Conservation (phyloP, 306 rosid species). For the Cucumis sativus region DNA sequence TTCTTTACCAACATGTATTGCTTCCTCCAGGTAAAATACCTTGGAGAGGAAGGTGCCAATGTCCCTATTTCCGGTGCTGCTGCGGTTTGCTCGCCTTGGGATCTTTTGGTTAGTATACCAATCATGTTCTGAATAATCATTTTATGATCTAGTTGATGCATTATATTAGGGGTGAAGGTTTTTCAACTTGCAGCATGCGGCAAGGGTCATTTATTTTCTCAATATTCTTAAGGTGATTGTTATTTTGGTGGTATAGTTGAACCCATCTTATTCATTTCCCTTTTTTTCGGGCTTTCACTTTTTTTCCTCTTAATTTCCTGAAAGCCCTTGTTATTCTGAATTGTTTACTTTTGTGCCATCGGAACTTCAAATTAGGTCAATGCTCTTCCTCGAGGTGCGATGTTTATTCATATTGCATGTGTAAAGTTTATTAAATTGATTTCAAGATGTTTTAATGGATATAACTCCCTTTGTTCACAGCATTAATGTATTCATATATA, state of each 20-base stretch:
- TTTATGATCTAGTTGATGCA: neutral
- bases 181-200: neutral
- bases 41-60: conserved; percentile 87
- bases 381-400: neutral
- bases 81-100: conserved; percentile 91
- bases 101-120: conserved; percentile 70
- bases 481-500: no score
- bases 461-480: no score
- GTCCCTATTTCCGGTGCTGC: conserved; percentile 82
- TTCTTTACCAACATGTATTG: neutral
- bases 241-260: neutral
- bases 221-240: neutral
- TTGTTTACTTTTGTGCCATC: neutral
- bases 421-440: neutral
- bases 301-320: neutral
- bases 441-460: neutral
- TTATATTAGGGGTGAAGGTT: neutral
- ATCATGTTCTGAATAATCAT: neutral
- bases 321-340: neutral
- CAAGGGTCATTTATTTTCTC: neutral
- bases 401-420: neutral
- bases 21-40: conserved; percentile 65
- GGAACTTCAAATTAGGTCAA: neutral
- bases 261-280: neutral
- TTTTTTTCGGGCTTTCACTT: neutral